Conservation (phyloP, 106 monocot genomes). For the Phalaenopsis equestris region DNA sequence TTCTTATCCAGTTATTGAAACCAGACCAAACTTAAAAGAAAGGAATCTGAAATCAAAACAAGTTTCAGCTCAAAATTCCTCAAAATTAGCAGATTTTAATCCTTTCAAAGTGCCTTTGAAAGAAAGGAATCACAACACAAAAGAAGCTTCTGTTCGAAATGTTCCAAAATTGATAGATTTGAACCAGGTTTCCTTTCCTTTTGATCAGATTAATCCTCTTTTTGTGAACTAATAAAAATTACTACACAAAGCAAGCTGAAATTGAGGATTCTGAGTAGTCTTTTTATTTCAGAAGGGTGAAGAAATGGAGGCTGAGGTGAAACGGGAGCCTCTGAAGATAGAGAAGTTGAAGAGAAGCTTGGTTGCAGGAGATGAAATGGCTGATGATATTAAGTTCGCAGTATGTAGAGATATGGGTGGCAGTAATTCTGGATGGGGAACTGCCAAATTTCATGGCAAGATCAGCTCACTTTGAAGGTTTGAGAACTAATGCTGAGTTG, state of each 20-base stretch:
- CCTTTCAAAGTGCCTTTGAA: slow-evolving; percentile 26
- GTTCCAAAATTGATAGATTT: slow-evolving; percentile 34
- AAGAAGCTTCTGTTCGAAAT: slow-evolving; percentile 23
- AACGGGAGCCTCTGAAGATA: slow-evolving; percentile 27
- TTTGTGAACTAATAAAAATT: not conserved
- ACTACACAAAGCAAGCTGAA: not conserved
- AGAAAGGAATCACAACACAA: slow-evolving; percentile 21
- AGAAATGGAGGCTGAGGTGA: slow-evolving; percentile 22
- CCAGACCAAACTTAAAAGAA: slow-evolving; percentile 5
- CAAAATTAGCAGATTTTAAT: slow-evolving; percentile 43
- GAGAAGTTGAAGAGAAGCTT: slow-evolving; percentile 18
- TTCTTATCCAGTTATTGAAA: not conserved
- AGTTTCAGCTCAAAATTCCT: slow-evolving; percentile 21
- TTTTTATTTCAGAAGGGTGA: slow-evolving; percentile 36
- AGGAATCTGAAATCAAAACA: slow-evolving; percentile 21
- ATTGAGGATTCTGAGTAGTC: not conserved
- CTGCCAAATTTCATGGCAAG: slow-evolving; percentile 82
- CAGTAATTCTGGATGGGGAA: slow-evolving; percentile 27
- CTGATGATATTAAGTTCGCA: slow-evolving; percentile 24
- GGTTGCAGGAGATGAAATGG: slow-evolving; percentile 20
- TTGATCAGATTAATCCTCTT: slow-evolving; percentile 13
- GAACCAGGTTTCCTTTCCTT: slow-evolving; percentile 45
- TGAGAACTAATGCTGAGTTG: not conserved
- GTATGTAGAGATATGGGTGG: slow-evolving; percentile 37
- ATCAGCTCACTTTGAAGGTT: slow-evolving; percentile 64